phyloP scores from a whole-genome alignment of 106 monocot species.

The Agapanthus africanus region DNA sequence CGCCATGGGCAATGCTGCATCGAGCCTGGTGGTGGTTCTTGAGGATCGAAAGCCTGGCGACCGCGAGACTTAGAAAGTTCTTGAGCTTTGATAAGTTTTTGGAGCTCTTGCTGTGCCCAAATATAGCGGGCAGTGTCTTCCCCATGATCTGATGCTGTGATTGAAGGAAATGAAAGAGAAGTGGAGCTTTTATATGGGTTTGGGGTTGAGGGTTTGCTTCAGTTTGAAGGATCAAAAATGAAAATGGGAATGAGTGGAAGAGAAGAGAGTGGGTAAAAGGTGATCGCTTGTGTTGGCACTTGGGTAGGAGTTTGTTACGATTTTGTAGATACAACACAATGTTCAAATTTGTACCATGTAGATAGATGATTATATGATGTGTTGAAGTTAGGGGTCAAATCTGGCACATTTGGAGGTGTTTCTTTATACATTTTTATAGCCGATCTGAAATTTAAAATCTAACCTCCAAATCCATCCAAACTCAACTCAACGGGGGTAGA shows the following conservation, averaged over 20 bases:
- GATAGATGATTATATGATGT: too few species aligned
- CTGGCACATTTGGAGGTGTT: too few species aligned
- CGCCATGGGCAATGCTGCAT: constrained; percentile 41
- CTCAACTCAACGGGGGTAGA: too few species aligned
- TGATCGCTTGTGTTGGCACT: not conserved
- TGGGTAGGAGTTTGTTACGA: not conserved
- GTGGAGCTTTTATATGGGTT: too few species aligned
- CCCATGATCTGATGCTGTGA: constrained; percentile 21
- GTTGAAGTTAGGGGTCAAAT: too few species aligned
- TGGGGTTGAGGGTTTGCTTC: too few species aligned
- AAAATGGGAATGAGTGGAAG: not conserved
- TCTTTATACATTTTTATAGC: too few species aligned
- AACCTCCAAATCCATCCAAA: too few species aligned
- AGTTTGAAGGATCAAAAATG: too few species aligned
- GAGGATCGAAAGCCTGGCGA: constrained; percentile 47
- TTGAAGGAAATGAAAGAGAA: too few species aligned
- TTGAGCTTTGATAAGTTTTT: constrained; percentile 35
- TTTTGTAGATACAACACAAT: constrained; percentile 1
- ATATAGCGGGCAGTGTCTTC: constrained; percentile 27
- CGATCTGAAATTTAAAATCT: too few species aligned
- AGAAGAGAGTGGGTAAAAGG: not conserved
- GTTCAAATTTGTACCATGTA: too few species aligned
- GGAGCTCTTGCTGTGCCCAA: constrained; percentile 16
- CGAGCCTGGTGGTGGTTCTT: constrained; percentile 52
- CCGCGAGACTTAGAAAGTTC: constrained; percentile 33